Percentiles rank a stretch among this genome's conserved stretches.
These are phyloP conservation scores for Pelagophyceae sp. DNA, from an alignment of 352 stramenopile species.

Conservation along the genomic window DNA sequence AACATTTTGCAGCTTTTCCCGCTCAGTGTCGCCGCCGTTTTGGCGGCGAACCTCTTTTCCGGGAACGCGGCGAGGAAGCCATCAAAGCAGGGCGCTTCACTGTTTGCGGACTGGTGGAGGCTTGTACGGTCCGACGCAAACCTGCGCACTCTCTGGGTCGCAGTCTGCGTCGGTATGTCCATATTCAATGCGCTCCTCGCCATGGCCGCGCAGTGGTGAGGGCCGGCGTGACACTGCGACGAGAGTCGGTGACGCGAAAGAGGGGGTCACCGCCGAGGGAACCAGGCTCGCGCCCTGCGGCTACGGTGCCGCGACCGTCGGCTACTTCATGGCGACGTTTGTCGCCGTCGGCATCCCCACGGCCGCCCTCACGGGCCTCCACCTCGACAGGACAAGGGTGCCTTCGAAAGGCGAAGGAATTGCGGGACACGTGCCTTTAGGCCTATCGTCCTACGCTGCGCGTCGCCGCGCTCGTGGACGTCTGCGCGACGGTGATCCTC, in stretches of 20 bases:
- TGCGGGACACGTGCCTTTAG: too few relatives aligned
- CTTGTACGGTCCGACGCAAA: conserved; percentile 19
- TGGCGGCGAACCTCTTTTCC: not conserved
- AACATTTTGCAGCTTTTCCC: not conserved
- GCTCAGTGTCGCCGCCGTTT: not conserved
- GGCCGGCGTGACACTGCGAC: too few relatives aligned
- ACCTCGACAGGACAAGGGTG: conserved; percentile 25
- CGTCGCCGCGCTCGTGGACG: not conserved
- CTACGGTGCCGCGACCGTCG: conserved; percentile 22
- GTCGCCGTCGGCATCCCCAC: conserved; percentile 20
- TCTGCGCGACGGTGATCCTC: conserved; percentile 9
- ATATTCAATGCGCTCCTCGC: conserved; percentile 31
- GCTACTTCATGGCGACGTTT: conserved; percentile 20
- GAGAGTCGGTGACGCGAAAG: too few relatives aligned
- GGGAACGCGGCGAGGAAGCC: not conserved
- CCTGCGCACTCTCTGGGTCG: conserved; percentile 14
- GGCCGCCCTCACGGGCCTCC: conserved; percentile 18
- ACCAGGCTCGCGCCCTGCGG: conserved; percentile 23
- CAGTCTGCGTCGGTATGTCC: conserved; percentile 23
- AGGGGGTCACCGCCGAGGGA: too few relatives aligned
- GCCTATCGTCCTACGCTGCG: conserved; percentile 23
- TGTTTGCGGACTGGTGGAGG: not conserved
- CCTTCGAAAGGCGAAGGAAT: too few relatives aligned
- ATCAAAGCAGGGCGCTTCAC: not conserved
- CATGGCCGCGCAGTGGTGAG: conserved; percentile 23